Base-by-base conservation (phyloP, 2,329 filamentous ascomycete genomes). In the Aspergillus tanneri region DNA sequence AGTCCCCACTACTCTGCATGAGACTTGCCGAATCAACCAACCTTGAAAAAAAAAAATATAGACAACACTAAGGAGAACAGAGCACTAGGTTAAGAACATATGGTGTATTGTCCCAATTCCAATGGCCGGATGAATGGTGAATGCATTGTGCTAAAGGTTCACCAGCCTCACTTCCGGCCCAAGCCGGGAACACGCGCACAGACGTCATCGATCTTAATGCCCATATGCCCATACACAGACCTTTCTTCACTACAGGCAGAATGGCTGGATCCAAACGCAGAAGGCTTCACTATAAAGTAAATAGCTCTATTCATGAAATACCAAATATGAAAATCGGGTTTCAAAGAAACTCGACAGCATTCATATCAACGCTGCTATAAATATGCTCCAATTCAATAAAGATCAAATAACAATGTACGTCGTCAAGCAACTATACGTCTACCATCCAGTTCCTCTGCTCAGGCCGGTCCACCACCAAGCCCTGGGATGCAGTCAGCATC, bases 381-480 rank as follows among this genome's bases (percentile, higher is more conserved):
- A 34, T 14, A 38, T 7, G n/a, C 6, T 18, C 11, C 4, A 38
- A 38, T 3, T 12, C 21, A 14, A 40, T 18, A 40, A 40, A 24
- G 18, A 40, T 28, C 25, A 28, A 28, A 28, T 28, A 23, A 12
- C 39, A 36, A 23, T 30, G 25, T 34, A 28, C 43, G 6, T 35
- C 25, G 21, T 34, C 12, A 14, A 41, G 12, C 16, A 14, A 47
- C 9, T 25, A 19, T 35, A 38, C 9, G 8, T 11, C 7, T 19
- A 21, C 36, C 18, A 27, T 5, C 7, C 4, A 19, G 9, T 9
- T 21, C n/a, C 25, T 10, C 25, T 21, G 6, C 24, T 45, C 27
- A 43, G 16, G 35, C 21, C 41, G 49, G 48, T 22, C 40, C 47
- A 19, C 51, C 51, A 22, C 51, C 51, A 23, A 53, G 42, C 3